Percentiles rank a stretch among this genome's conserved stretches.
These are phyloP conservation scores for Tolypocladium tundrense DNA, from an alignment of 2,329 filamentous ascomycete species.

Conservation along the genomic window DNA sequence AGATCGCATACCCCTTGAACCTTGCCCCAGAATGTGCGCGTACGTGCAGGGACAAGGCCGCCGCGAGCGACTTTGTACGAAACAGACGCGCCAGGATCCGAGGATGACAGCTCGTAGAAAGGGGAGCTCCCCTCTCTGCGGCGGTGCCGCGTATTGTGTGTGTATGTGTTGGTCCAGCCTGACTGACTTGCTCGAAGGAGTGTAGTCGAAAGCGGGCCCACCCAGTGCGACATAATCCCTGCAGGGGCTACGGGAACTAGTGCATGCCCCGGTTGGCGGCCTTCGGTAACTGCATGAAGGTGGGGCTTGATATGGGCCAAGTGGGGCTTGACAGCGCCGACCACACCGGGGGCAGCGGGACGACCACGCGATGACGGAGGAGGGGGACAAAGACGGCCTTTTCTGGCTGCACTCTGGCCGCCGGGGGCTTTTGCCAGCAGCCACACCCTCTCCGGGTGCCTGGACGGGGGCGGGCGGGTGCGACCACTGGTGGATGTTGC, in stretches of 20 bases:
- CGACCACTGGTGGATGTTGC: background rate
- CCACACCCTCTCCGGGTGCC: background rate
- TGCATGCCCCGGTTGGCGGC: slow-evolving; percentile 11
- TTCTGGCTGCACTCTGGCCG: background rate
- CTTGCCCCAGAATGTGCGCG: no score
- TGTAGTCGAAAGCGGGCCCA: slow-evolving; percentile 17
- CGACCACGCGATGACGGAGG: slow-evolving; percentile 1
- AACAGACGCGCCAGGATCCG: background rate
- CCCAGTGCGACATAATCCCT: slow-evolving; percentile 6
- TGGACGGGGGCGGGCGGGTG: background rate
- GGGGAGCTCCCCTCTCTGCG: background rate
- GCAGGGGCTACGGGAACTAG: slow-evolving; percentile 18
- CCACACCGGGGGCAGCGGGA: background rate
- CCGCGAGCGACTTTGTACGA: no score
- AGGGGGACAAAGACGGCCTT: background rate
- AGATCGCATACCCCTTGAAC: no score
- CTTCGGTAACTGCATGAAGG: slow-evolving; percentile 19
- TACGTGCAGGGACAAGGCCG: no score
- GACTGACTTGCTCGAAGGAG: background rate
- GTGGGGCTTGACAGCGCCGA: slow-evolving; percentile 1
- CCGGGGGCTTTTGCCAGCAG: background rate
- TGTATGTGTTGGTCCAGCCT: background rate
- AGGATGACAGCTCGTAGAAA: background rate
- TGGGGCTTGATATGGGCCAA: background rate
- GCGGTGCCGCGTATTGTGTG: background rate